A percentile compares a stretch with the other conserved stretches of the same genome.
Evolutionary conservation across 1,284 basidiomycete species (phyloP).

Genomic region (Boletus mariae): DNA sequence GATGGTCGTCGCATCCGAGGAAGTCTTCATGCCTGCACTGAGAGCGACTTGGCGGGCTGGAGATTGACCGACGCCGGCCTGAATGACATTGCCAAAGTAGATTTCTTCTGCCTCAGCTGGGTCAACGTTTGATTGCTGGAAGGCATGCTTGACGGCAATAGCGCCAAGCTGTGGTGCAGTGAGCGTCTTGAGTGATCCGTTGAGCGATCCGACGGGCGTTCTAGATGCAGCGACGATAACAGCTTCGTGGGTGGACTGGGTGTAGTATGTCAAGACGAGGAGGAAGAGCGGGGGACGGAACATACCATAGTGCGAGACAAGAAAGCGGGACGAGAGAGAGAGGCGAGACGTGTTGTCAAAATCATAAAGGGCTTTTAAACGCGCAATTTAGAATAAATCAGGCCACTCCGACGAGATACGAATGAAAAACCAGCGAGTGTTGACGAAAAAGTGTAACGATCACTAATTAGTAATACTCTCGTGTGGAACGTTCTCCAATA

Average conservation of each 20-base stretch:
- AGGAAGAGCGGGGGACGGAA: constrained; percentile 6
- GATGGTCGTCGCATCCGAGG: constrained; percentile 96
- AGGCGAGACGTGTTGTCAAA: constrained; percentile 35
- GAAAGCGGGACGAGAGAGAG: constrained; percentile 36
- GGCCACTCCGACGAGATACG: constrained; percentile 4
- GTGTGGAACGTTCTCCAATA: constrained; percentile 20
- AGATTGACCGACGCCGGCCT: constrained; percentile 93
- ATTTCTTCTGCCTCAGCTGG: constrained; percentile 88
- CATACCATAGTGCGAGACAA: constrained; percentile 45
- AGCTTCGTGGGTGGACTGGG: constrained; percentile 64
- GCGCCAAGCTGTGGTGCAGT: constrained; percentile 90
- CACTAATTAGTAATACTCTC: no score
- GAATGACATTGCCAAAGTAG: constrained; percentile 96
- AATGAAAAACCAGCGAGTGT: not conserved
- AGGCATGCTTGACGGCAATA: constrained; percentile 86
- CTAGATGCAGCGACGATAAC: constrained; percentile 94
- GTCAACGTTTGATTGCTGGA: constrained; percentile 77
- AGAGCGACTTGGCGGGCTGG: constrained; percentile 95
- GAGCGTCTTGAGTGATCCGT: constrained; percentile 84
- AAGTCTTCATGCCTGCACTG: constrained; percentile 74
- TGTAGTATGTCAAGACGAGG: constrained; percentile 5
- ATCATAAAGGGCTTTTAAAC: constrained; percentile 31
- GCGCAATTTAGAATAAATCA: constrained; percentile 14
- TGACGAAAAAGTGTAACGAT: no score
- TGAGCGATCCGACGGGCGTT: constrained; percentile 93